Percentiles rank a stretch among this genome's conserved stretches.
Conservation (phyloP, 352 stramenopile genomes). For the Globisporangium middletonii region DNA sequence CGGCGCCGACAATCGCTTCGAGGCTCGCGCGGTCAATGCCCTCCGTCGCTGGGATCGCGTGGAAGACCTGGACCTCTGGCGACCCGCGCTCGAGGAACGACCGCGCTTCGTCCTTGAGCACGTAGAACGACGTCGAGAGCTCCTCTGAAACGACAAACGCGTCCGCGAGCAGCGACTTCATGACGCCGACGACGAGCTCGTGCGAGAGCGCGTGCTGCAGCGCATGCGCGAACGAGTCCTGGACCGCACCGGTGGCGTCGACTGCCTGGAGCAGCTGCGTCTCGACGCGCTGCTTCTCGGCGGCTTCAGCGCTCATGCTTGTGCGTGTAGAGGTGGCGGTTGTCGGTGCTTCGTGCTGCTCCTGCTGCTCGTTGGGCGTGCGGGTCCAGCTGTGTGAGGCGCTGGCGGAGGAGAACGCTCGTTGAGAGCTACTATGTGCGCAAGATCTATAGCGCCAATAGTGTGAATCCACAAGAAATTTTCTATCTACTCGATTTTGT, state of each 20-base stretch:
- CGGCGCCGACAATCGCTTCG: conserved; percentile 75
- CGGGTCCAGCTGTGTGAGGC: neutral
- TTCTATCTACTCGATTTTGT: neutral
- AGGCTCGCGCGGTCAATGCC: conserved; percentile 75
- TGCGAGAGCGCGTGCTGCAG: conserved; percentile 80
- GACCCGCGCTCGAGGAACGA: conserved; percentile 63
- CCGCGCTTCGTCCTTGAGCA: conserved; percentile 90
- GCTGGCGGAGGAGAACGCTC: too few species aligned
- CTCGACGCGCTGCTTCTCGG: conserved; percentile 72
- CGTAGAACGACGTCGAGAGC: conserved; percentile 87
- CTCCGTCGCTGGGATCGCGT: conserved; percentile 64
- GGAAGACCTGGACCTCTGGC: conserved; percentile 81
- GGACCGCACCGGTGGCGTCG: conserved; percentile 27
- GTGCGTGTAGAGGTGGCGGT: neutral
- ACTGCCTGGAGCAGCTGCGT: conserved; percentile 61
- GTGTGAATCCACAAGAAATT: too few species aligned
- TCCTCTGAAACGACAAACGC: conserved; percentile 86
- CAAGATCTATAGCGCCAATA: too few species aligned
- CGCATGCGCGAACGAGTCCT: conserved; percentile 86
- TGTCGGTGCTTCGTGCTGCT: neutral
- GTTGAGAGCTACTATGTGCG: too few species aligned
- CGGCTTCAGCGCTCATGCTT: conserved; percentile 40
- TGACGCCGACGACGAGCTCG: conserved; percentile 90
- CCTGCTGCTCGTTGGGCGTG: neutral
- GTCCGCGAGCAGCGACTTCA: conserved; percentile 95